Conservation (phyloP, 2,329 filamentous ascomycete species). For the Ceratocystis diversiconidia region DNA sequence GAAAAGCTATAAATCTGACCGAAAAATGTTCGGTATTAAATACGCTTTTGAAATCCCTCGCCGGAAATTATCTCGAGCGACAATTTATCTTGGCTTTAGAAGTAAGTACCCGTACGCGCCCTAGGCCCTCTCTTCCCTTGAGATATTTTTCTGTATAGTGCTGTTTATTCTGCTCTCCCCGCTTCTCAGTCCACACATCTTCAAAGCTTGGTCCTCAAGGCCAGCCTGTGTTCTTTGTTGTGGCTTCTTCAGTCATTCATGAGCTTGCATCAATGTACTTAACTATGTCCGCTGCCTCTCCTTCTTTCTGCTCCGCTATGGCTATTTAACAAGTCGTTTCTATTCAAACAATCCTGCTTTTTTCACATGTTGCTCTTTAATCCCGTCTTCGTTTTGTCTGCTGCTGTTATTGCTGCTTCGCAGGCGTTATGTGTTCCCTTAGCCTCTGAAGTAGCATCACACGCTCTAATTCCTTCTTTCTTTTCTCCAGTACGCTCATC, state of each 20-base stretch:
- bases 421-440: not conserved
- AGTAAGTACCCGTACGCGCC: not conserved
- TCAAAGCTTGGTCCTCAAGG: not conserved
- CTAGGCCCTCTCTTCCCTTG: not conserved
- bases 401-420: slow-evolving; percentile 5
- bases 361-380: not conserved
- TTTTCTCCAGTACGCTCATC: not conserved
- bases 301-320: not conserved
- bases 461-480: slow-evolving; percentile 10
- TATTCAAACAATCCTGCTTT: not conserved
- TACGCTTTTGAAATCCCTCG: not conserved
- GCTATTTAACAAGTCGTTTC: not conserved
- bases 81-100: not conserved
- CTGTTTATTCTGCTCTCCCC: not conserved
- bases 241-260: not conserved
- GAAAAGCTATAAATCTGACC: not conserved
- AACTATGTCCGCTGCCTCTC: not conserved
- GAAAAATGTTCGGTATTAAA: not conserved
- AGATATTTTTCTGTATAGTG: not conserved
- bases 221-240: not conserved
- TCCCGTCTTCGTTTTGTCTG: not conserved
- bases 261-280: not conserved
- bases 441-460: not conserved
- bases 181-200: not conserved
- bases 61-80: not conserved